Conservation (phyloP, 768 basidiomycete species). For the Phanerochaete carnosa region DNA sequence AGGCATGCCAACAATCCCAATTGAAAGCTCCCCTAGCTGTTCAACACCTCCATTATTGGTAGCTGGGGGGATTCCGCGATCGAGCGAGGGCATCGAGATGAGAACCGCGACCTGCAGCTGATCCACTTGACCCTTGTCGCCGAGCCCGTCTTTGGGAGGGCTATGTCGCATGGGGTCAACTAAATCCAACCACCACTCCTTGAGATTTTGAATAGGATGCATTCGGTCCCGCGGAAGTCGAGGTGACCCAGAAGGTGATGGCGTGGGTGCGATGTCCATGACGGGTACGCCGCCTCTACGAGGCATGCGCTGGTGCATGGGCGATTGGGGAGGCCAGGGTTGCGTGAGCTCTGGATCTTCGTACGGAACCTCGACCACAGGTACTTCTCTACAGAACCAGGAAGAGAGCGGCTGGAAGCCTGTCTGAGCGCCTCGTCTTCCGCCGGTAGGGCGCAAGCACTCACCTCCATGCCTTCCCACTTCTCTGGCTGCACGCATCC, state of each 20-base stretch:
- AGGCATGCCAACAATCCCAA: constrained; percentile 8
- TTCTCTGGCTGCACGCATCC: not conserved
- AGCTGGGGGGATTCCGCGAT: not conserved
- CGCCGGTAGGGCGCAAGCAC: not conserved
- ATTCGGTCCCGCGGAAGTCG: not conserved
- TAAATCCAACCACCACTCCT: not conserved
- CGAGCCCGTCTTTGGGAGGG: not conserved
- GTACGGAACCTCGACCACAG: not conserved
- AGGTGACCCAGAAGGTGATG: not conserved
- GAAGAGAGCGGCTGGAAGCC: constrained; percentile 8
- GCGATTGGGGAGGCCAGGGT: not conserved
- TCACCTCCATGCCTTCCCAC: constrained; percentile 18
- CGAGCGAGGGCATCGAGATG: constrained; percentile 22
- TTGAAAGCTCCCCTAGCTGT: constrained; percentile 2
- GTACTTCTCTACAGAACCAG: constrained; percentile 4
- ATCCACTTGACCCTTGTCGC: constrained; percentile 2
- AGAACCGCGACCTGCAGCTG: constrained; percentile 22
- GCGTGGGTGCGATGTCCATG: not conserved
- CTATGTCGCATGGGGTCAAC: not conserved
- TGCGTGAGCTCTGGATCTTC: not conserved
- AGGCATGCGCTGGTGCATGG: not conserved
- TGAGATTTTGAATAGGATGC: not conserved
- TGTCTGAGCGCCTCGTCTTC: not conserved
- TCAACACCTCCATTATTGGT: not conserved
- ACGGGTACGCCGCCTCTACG: not conserved